Percentiles rank a stretch among this genome's conserved stretches.
These are phyloP conservation scores for Salvia splendens DNA, from an alignment of 257 asterid species.

Conservation along the genomic window DNA sequence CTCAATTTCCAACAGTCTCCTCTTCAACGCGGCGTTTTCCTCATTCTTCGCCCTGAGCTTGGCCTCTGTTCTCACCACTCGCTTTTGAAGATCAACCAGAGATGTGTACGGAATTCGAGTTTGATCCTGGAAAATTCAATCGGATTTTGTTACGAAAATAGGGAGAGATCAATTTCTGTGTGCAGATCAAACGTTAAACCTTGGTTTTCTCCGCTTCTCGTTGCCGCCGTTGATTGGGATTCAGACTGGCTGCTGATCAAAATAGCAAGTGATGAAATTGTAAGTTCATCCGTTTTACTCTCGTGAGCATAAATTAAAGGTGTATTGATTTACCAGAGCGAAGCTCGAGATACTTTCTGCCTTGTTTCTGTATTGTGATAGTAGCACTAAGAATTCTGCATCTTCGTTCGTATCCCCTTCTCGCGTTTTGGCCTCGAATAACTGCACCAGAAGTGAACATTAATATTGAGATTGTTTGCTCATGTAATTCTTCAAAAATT, in stretches of 20 bases:
- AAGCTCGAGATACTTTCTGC: conserved; percentile 29
- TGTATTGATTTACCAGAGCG: neutral
- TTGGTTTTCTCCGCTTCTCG: conserved; percentile 22
- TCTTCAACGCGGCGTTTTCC: conserved; percentile 54
- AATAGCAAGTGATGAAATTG: too few relatives aligned
- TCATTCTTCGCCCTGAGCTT: conserved; percentile 50
- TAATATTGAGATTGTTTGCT: neutral
- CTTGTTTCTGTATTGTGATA: conserved; percentile 48
- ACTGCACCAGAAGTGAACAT: conserved; percentile 39
- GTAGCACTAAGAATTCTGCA: conserved; percentile 37
- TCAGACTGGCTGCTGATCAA: conserved; percentile 34
- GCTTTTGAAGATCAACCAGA: conserved; percentile 54
- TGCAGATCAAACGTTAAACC: conserved; percentile 22
- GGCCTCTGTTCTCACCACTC: conserved; percentile 60
- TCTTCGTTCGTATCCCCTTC: conserved; percentile 37
- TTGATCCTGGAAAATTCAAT: conserved; percentile 31
- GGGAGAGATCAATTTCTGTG: neutral
- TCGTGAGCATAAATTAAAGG: too few relatives aligned
- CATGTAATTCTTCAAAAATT: too few relatives aligned
- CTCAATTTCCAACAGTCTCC: conserved; percentile 46
- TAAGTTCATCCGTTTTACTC: too few relatives aligned
- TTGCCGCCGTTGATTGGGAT: conserved; percentile 14
- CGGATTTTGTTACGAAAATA: too few relatives aligned
- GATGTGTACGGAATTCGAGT: conserved; percentile 39
- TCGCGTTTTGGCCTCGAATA: conserved; percentile 63